Evolutionary conservation across 805 yeast species (phyloP).

Genomic region (Yarrowia phangngaensis): DNA sequence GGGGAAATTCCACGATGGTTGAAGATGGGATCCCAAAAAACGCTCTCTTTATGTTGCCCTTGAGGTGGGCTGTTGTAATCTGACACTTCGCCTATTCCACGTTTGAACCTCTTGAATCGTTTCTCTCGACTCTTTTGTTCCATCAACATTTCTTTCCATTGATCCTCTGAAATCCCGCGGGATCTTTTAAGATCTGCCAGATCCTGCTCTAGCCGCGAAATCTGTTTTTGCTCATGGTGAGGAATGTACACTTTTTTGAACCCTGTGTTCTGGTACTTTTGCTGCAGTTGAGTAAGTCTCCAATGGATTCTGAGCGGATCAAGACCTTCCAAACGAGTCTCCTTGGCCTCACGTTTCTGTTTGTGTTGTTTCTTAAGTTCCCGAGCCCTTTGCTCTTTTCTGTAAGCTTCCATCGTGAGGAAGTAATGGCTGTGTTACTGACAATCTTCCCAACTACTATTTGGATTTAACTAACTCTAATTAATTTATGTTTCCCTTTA

Average conservation of each 20-base stretch:
- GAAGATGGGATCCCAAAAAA: conserved; percentile 35
- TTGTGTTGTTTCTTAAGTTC: conserved; percentile 20
- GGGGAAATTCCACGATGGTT: conserved; percentile 36
- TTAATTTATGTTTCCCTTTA: not conserved
- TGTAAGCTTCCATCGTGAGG: conserved; percentile 3
- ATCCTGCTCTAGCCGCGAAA: conserved; percentile 30
- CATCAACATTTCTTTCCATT: conserved; percentile 5
- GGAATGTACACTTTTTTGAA: conserved; percentile 33
- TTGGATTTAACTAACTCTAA: not conserved
- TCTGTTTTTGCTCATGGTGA: conserved; percentile 30
- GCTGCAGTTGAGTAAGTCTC: conserved; percentile 12
- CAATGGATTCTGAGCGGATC: conserved; percentile 6
- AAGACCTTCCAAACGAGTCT: conserved; percentile 9
- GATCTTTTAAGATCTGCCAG: conserved; percentile 30
- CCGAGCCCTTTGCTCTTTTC: conserved; percentile 15
- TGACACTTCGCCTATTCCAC: conserved; percentile 5
- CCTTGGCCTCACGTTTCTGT: conserved; percentile 1
- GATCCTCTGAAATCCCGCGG: conserved; percentile 15
- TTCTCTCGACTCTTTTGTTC: conserved; percentile 5
- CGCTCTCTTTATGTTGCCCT: conserved; percentile 32
- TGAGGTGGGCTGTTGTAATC: conserved; percentile 17
- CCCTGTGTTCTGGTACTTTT: conserved; percentile 11
- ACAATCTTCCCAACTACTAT: not conserved
- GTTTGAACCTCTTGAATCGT: conserved; percentile 16
- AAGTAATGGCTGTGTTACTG: not conserved